Evolutionary conservation across 202 grass and related monocot species (phyloP).

Genomic region (Panicum virgatum): DNA sequence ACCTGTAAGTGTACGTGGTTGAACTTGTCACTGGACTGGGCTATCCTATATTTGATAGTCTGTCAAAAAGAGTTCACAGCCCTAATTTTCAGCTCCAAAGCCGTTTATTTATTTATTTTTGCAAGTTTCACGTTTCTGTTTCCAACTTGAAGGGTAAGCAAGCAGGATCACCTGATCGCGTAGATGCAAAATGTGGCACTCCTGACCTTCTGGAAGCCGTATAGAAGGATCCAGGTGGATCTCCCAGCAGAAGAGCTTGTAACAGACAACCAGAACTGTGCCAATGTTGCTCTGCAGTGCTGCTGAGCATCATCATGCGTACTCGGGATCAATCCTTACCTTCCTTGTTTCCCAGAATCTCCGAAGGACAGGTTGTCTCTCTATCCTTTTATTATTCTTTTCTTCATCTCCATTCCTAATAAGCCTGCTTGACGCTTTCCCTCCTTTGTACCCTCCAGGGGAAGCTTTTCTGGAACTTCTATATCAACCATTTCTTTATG

Average conservation of each 20-base stretch:
- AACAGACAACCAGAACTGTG: neutral
- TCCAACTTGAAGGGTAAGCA: neutral
- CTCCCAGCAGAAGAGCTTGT: neutral
- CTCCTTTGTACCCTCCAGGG: neutral
- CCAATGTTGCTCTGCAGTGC: neutral
- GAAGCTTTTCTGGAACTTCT: conserved; percentile 16
- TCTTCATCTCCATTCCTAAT: conserved; percentile 42
- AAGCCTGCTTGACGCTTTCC: conserved; percentile 29
- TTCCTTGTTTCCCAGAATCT: conserved; percentile 30
- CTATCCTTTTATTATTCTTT: conserved; percentile 32
- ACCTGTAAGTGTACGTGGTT: conserved; percentile 24
- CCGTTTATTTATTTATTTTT: neutral
- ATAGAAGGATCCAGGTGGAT: neutral
- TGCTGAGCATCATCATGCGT: neutral
- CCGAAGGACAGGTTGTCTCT: conserved; percentile 34
- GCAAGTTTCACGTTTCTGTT: neutral
- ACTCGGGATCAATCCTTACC: conserved; percentile 31
- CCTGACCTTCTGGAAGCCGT: neutral
- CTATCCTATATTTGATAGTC: neutral
- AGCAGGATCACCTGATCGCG: neutral
- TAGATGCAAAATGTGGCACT: neutral
- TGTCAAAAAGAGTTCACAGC: neutral
- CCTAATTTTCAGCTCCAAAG: neutral
- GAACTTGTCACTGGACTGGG: neutral
- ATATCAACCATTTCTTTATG: conserved; percentile 4